These are phyloP conservation scores for Pyrenochaeta sp. DNA, from an alignment of 2,329 filamentous ascomycete genomes.

Conservation along the genomic window DNA sequence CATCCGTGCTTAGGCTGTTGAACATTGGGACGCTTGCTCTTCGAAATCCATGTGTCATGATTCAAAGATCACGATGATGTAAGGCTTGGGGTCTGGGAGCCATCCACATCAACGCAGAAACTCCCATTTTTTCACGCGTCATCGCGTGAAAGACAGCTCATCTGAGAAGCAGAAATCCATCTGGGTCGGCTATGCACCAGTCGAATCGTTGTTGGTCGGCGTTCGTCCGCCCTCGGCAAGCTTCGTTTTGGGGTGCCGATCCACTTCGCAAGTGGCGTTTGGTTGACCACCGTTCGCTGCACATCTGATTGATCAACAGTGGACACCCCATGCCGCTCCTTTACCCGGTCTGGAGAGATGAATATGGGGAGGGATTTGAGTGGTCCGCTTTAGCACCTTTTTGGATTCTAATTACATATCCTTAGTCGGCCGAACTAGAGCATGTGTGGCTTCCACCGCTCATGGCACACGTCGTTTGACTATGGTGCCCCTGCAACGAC, in stretches of 20 bases:
- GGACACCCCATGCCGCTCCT: conserved; percentile 34
- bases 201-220: conserved; percentile 31
- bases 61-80: conserved; percentile 27
- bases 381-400: conserved; percentile 39
- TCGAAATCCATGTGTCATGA: conserved; percentile 8
- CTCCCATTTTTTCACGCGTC: conserved; percentile 25
- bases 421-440: conserved; percentile 30
- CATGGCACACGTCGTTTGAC: conserved; percentile 45
- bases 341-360: conserved; percentile 45
- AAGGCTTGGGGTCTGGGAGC: conserved; percentile 24
- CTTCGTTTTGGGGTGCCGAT: conserved; percentile 36
- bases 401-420: conserved; percentile 39
- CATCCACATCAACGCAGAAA: conserved; percentile 13
- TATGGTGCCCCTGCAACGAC: conserved; percentile 32
- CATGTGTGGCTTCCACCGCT: conserved; percentile 28
- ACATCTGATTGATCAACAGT: conserved; percentile 33
- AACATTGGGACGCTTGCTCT: neutral
- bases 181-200: conserved; percentile 26
- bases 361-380: conserved; percentile 40
- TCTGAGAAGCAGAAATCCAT: conserved; percentile 20
- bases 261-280: conserved; percentile 27
- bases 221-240: conserved; percentile 40
- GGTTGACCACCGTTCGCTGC: conserved; percentile 32
- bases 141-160: conserved; percentile 19
- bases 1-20: conserved; percentile 2